Percentiles rank a stretch among this genome's conserved stretches.
phyloP scores from a whole-genome alignment of 2,329 filamentous ascomycete genomes.

The Teratosphaeria zuluensis region DNA sequence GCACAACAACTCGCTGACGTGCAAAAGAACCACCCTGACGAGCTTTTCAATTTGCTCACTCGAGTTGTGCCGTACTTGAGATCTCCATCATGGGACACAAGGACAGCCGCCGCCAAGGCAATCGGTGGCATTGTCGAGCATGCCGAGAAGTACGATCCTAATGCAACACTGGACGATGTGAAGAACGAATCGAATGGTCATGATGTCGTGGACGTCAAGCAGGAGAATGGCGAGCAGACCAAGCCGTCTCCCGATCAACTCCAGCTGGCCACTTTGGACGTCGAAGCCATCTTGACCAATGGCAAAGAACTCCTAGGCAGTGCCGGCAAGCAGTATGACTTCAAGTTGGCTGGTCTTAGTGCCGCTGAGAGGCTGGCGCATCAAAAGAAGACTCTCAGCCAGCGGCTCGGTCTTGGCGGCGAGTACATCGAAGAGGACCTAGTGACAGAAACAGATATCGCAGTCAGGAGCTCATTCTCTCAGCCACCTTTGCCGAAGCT shows the following conservation, averaged over 20 bases:
- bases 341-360: conserved; percentile 69
- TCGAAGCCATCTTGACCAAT: conserved; percentile 68
- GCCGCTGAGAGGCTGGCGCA: conserved; percentile 71
- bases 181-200: conserved; percentile 29
- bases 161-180: conserved; percentile 20
- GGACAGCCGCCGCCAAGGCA: conserved; percentile 85
- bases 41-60: conserved; percentile 89
- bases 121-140: conserved; percentile 90
- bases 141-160: conserved; percentile 80
- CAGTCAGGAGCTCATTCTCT: conserved; percentile 33
- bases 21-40: conserved; percentile 95
- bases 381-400: conserved; percentile 78
- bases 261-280: conserved; percentile 63
- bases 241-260: conserved; percentile 46
- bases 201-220: conserved; percentile 41
- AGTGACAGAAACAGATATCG: conserved; percentile 55
- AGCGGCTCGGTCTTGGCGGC: conserved; percentile 74
- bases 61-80: conserved; percentile 91
- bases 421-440: conserved; percentile 80
- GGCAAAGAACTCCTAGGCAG: conserved; percentile 78
- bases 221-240: conserved; percentile 37
- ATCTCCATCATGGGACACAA: conserved; percentile 94
- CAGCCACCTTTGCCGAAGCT: conserved; percentile 35
- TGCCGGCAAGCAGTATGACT: conserved; percentile 73
- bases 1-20: conserved; percentile 95